Evolutionary conservation across 495 filamentous ascomycete genomes (phyloP).

Genomic region (Hyaloscypha finlandica): DNA sequence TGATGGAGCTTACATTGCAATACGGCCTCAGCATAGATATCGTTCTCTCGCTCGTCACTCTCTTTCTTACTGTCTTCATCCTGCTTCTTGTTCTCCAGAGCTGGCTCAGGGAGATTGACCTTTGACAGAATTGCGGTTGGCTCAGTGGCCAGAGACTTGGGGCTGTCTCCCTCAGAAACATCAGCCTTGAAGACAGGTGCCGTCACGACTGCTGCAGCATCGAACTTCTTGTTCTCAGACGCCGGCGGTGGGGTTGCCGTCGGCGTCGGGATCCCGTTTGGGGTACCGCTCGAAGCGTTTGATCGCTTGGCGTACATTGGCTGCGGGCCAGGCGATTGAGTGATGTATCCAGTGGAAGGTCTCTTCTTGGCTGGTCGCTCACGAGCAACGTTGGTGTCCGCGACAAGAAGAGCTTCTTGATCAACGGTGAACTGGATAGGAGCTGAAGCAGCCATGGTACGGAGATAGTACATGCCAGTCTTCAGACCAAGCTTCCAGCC

Average conservation of each 20-base stretch:
- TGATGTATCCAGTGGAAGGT: conserved; percentile 57
- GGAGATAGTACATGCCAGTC: conserved; percentile 99
- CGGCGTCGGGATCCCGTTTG: conserved; percentile 65
- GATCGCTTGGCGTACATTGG: conserved; percentile 46
- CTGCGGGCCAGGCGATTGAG: conserved; percentile 41
- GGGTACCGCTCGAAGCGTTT: conserved; percentile 29
- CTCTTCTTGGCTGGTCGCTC: conserved; percentile 66
- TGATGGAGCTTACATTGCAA: conserved; percentile 68
- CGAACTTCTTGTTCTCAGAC: conserved; percentile 40
- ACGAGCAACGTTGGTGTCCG: conserved; percentile 78
- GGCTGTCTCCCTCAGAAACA: conserved; percentile 69
- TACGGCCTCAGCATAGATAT: conserved; percentile 92
- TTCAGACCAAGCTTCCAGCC: conserved; percentile 99
- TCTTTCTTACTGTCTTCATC: conserved; percentile 65
- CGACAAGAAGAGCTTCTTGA: conserved; percentile 90
- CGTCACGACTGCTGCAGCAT: conserved; percentile 38
- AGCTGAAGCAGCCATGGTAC: conserved; percentile 93
- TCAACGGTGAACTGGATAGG: conserved; percentile 99
- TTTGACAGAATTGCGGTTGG: conserved; percentile 55
- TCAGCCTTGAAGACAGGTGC: conserved; percentile 66
- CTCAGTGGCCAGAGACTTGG: conserved; percentile 72
- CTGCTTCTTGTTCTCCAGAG: conserved; percentile 54
- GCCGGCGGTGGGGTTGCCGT: conserved; percentile 57
- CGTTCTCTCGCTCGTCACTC: conserved; percentile 71
- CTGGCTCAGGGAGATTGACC: conserved; percentile 55